These are phyloP conservation scores for Canariomyces notabilis DNA, from an alignment of 2,329 filamentous ascomycete species.

Conservation along the genomic window DNA sequence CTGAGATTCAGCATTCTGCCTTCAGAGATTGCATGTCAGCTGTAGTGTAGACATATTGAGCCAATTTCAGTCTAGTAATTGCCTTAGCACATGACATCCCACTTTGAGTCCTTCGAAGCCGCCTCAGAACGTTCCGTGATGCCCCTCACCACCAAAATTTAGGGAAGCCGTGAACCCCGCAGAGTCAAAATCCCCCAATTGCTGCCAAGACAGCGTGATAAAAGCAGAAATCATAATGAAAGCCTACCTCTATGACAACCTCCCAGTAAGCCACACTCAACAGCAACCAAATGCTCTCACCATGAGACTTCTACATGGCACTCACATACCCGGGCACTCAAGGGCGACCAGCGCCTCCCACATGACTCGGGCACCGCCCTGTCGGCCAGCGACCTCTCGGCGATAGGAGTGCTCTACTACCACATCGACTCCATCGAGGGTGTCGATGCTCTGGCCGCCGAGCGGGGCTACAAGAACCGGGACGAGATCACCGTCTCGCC, in stretches of 20 bases:
- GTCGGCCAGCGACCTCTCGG: conserved; percentile 57
- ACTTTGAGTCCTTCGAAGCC: not conserved
- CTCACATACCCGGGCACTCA: too few relatives aligned
- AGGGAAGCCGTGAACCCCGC: conserved; percentile 1
- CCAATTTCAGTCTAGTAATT: too few relatives aligned
- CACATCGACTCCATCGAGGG: conserved; percentile 57
- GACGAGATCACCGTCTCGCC: conserved; percentile 91
- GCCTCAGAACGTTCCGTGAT: not conserved
- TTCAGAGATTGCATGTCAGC: too few relatives aligned
- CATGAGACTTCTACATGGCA: conserved; percentile 13
- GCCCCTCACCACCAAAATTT: conserved; percentile 7
- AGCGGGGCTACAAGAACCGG: conserved; percentile 86
- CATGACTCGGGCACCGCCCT: conserved; percentile 80
- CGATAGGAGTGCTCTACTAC: conserved; percentile 77
- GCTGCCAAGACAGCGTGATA: not conserved
- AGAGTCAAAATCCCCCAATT: not conserved
- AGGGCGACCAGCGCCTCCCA: conserved; percentile 90
- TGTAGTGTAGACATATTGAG: too few relatives aligned
- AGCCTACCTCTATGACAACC: conserved; percentile 54
- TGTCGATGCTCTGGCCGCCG: conserved; percentile 68
- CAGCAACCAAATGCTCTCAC: conserved; percentile 5
- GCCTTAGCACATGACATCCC: too few relatives aligned
- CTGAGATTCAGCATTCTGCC: too few relatives aligned
- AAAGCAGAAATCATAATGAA: conserved; percentile 42
- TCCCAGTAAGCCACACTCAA: conserved; percentile 39